phyloP scores from a whole-genome alignment of 1,284 basidiomycete species.

The Cystobasidiaceae sp. region DNA sequence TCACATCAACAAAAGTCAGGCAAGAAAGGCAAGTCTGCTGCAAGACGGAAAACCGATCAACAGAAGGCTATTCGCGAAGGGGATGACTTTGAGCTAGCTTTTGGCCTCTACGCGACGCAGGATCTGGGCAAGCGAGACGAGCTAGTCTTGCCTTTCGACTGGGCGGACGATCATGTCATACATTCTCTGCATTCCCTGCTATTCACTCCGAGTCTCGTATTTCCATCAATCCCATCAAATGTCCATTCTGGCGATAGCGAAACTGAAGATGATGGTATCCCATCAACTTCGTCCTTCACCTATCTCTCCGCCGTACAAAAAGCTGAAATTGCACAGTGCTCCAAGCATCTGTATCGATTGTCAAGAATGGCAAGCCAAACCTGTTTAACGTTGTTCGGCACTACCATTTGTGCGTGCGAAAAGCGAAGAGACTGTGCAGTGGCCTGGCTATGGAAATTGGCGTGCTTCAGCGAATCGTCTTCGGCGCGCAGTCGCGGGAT shows the following conservation, averaged over 20 bases:
- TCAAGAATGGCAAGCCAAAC: conserved; percentile 31
- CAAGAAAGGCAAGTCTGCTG: conserved; percentile 10
- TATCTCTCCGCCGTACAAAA: conserved; percentile 16
- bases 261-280: conserved; percentile 43
- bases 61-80: conserved; percentile 32
- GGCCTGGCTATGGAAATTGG: conserved; percentile 37
- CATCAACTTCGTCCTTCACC: conserved; percentile 43
- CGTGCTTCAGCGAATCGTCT: conserved; percentile 20
- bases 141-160: conserved; percentile 88
- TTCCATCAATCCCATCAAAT: conserved; percentile 35
- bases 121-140: conserved; percentile 78
- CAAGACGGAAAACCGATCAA: conserved; percentile 19
- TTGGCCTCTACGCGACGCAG: conserved; percentile 75
- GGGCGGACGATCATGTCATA: conserved; percentile 87
- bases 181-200: conserved; percentile 72
- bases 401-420: conserved; percentile 41
- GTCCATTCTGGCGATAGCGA: conserved; percentile 34
- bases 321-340: not conserved
- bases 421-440: conserved; percentile 40
- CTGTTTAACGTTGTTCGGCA: conserved; percentile 33
- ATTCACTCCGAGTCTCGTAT: conserved; percentile 46
- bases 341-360: conserved; percentile 32
- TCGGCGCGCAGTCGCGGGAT: conserved; percentile 8
- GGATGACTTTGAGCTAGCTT: conserved; percentile 56
- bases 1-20: not conserved